Conservation (phyloP, 192 early-diverging fungal genomes). For the Umbelopsis sp. region DNA sequence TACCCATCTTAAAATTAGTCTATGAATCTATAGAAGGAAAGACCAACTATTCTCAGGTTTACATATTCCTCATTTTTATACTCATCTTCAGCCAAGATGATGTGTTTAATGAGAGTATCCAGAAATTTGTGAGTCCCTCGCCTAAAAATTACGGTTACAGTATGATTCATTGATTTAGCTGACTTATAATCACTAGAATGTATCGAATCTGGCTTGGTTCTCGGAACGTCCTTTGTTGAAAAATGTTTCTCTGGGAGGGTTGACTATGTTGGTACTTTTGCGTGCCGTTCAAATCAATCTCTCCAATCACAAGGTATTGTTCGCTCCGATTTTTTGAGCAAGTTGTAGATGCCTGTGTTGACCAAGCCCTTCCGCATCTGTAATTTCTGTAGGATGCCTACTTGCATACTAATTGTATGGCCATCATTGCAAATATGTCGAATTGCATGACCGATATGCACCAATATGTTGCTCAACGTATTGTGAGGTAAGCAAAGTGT, state of each 20-base stretch:
- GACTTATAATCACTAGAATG: constrained; percentile 39
- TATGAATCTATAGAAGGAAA: constrained; percentile 69
- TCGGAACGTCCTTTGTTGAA: constrained; percentile 66
- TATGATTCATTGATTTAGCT: neutral
- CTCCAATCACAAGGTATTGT: constrained; percentile 61
- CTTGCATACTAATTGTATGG: constrained; percentile 67
- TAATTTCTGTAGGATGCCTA: constrained; percentile 59
- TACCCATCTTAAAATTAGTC: constrained; percentile 65
- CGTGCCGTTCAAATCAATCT: constrained; percentile 69
- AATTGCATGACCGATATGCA: constrained; percentile 59
- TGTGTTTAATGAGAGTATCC: constrained; percentile 71
- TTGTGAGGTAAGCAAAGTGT: constrained; percentile 54
- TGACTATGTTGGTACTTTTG: constrained; percentile 67
- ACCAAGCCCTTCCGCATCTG: too few relatives aligned
- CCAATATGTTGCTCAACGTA: constrained; percentile 68
- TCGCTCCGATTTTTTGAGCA: neutral
- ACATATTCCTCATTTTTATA: constrained; percentile 69
- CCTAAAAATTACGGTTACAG: neutral
- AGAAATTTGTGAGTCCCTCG: constrained; percentile 63
- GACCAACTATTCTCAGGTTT: constrained; percentile 63
- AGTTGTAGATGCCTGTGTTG: neutral
- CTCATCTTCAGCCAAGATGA: constrained; percentile 73
- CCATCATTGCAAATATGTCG: constrained; percentile 70
- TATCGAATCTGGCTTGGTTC: constrained; percentile 69
- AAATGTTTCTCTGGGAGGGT: constrained; percentile 66